A percentile compares a stretch with the other conserved stretches of the same genome.
Evolutionary conservation across 768 basidiomycete species (phyloP).

Genomic region (Candolleomyces aberdarensis): DNA sequence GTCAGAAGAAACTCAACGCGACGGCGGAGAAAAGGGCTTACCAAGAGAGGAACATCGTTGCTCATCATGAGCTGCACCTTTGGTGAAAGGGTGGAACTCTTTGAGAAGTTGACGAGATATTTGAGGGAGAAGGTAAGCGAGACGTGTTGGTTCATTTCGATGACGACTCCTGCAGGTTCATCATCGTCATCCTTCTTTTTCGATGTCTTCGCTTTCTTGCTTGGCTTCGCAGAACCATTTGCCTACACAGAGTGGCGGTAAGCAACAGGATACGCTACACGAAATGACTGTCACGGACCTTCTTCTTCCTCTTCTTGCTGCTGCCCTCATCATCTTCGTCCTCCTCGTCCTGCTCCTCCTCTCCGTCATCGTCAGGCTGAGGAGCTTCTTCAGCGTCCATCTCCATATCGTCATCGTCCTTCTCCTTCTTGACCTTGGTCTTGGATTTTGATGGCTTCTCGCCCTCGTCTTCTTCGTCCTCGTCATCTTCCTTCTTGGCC

Average conservation of each 20-base stretch:
- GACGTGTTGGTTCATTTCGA: slow-evolving; percentile 90
- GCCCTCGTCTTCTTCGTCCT: slow-evolving; percentile 27
- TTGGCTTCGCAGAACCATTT: slow-evolving; percentile 38
- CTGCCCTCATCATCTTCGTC: slow-evolving; percentile 48
- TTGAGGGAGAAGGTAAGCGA: slow-evolving; percentile 93
- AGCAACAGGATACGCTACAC: neutral
- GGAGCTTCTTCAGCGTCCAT: slow-evolving; percentile 43
- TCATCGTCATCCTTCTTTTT: slow-evolving; percentile 52
- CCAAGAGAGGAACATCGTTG: slow-evolving; percentile 87
- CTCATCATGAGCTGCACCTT: slow-evolving; percentile 85
- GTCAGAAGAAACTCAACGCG: neutral
- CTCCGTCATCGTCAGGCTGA: slow-evolving; percentile 36
- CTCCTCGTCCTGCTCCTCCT: slow-evolving; percentile 47
- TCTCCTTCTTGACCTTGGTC: slow-evolving; percentile 50
- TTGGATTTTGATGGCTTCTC: slow-evolving; percentile 36
- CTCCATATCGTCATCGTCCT: slow-evolving; percentile 50
- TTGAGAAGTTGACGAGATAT: slow-evolving; percentile 96
- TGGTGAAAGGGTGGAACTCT: slow-evolving; percentile 71
- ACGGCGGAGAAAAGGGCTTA: slow-evolving; percentile 30
- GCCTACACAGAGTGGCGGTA: slow-evolving; percentile 14
- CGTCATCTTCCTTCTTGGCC: slow-evolving; percentile 25
- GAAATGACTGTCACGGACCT: slow-evolving; percentile 31
- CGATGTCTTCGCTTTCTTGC: slow-evolving; percentile 47
- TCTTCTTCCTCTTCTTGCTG: slow-evolving; percentile 74
- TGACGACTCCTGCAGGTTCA: slow-evolving; percentile 52